A percentile compares a stretch with the other conserved stretches of the same genome.
Conservation (phyloP, 495 filamentous ascomycete species). For the Gamarada debralockiae region DNA sequence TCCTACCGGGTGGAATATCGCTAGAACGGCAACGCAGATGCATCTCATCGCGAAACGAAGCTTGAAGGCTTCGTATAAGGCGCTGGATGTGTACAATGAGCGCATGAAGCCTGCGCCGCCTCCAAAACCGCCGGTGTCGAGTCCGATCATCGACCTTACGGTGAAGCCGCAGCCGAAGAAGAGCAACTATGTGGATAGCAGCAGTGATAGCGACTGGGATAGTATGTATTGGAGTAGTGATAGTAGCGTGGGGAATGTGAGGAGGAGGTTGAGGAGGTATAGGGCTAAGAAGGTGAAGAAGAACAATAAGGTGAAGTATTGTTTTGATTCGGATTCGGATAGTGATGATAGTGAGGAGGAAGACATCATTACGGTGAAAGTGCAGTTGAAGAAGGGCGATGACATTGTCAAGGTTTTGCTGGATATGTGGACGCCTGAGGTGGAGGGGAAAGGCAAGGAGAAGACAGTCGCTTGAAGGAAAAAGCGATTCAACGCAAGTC, state of each 20-base stretch:
- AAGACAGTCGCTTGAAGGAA: not conserved
- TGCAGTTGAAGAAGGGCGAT: slow-evolving; percentile 12
- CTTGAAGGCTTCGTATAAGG: not conserved
- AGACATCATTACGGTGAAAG: slow-evolving; percentile 5
- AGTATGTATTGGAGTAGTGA: slow-evolving; percentile 4
- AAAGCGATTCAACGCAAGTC: too few species aligned
- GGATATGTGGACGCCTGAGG: slow-evolving; percentile 16
- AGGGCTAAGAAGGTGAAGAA: not conserved
- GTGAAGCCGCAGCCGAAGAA: not conserved
- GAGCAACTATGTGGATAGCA: not conserved
- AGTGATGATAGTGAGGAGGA: slow-evolving; percentile 2
- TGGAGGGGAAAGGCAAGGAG: slow-evolving; percentile 6
- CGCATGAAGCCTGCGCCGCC: slow-evolving; percentile 7
- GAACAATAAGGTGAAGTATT: not conserved
- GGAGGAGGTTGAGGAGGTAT: slow-evolving; percentile 3
- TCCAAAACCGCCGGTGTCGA: not conserved
- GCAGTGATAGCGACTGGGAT: not conserved
- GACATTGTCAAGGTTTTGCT: slow-evolving; percentile 16
- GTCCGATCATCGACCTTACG: not conserved
- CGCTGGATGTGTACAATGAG: slow-evolving; percentile 10
- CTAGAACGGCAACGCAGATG: slow-evolving; percentile 4
- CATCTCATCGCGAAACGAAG: slow-evolving; percentile 15
- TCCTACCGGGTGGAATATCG: not conserved
- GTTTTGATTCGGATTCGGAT: not conserved
- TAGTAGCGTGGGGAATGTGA: slow-evolving; percentile 4